phyloP scores from a whole-genome alignment of 2,329 filamentous ascomycete species.

The Microsporum ferrugineum region DNA sequence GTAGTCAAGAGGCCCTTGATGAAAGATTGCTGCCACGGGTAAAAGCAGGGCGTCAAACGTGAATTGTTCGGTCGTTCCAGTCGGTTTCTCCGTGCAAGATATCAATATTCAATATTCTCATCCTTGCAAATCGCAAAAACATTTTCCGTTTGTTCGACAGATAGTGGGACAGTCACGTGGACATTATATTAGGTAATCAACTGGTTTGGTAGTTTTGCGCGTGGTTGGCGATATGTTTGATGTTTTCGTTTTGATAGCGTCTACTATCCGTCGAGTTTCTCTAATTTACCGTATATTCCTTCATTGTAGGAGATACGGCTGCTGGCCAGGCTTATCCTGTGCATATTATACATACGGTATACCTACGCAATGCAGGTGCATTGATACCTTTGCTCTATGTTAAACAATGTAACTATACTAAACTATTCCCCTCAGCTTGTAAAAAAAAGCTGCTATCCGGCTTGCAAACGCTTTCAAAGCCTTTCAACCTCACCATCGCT shows the following conservation, averaged over 20 bases:
- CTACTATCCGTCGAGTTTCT: too few relatives aligned
- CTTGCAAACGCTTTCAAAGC: too few relatives aligned
- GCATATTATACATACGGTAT: too few relatives aligned
- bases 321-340: too few relatives aligned
- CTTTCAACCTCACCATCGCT: not conserved
- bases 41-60: not conserved
- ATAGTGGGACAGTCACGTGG: conserved; percentile 4
- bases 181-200: not conserved
- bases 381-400: too few relatives aligned
- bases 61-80: not conserved
- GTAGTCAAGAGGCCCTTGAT: not conserved
- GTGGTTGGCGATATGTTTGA: not conserved
- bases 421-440: too few relatives aligned
- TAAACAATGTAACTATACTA: too few relatives aligned
- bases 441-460: too few relatives aligned
- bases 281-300: too few relatives aligned
- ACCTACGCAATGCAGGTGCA: too few relatives aligned
- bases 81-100: not conserved
- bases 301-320: too few relatives aligned
- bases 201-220: not conserved
- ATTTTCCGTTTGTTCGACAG: not conserved
- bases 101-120: not conserved
- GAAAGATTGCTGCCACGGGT: not conserved
- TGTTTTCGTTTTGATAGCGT: not conserved
- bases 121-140: conserved; percentile 1